phyloP scores from a whole-genome alignment of 306 rosid species.

The Psophocarpus tetragonolobus region DNA sequence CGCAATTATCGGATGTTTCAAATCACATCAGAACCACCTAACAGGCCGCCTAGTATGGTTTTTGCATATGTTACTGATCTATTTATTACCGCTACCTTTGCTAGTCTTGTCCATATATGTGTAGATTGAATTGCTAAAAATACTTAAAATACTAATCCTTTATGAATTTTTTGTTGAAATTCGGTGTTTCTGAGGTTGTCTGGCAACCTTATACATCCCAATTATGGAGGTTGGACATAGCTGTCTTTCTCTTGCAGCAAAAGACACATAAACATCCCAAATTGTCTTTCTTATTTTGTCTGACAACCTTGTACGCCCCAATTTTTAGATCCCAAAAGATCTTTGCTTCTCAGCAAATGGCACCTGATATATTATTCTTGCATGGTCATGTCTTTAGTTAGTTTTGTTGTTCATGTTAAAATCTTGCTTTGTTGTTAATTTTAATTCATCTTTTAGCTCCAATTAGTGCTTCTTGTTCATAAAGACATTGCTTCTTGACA shows the following conservation, averaged over 20 bases:
- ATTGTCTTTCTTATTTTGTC: background rate
- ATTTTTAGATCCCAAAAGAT: background rate
- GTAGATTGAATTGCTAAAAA: background rate
- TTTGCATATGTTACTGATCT: constrained; percentile 18
- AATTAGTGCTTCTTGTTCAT: constrained; percentile 28
- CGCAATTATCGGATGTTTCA: constrained; percentile 60
- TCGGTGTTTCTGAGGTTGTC: constrained; percentile 34
- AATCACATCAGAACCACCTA: constrained; percentile 76
- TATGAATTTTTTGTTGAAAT: constrained; percentile 42
- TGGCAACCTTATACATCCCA: constrained; percentile 21
- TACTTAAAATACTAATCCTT: background rate
- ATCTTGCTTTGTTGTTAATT: constrained; percentile 1
- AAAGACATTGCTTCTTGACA: constrained; percentile 33
- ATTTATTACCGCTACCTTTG: background rate
- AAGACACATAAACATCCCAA: background rate
- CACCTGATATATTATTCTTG: background rate
- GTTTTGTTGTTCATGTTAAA: constrained; percentile 4
- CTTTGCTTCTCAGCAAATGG: background rate
- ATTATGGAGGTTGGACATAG: constrained; percentile 14
- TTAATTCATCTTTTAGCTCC: background rate
- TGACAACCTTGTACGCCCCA: background rate
- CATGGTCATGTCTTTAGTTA: background rate
- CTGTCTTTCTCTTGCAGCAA: constrained; percentile 8
- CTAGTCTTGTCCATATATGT: background rate
- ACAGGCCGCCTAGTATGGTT: constrained; percentile 77